phyloP scores from a whole-genome alignment of 1,284 basidiomycete species.

The Taiwanofungus camphoratus region DNA sequence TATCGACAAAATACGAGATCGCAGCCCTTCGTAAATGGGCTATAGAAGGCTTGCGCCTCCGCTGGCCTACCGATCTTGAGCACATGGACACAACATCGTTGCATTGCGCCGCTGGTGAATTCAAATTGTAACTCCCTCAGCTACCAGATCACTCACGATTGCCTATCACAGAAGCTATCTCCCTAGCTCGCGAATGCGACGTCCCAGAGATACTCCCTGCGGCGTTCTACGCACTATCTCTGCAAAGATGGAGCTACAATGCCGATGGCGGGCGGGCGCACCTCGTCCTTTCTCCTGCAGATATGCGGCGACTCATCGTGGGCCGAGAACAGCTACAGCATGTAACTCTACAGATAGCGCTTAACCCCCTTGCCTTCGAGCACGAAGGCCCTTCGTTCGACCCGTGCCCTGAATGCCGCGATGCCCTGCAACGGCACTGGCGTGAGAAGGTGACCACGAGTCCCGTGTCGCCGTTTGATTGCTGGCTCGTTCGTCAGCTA shows the following conservation, averaged over 20 bases:
- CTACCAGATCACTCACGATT: background rate
- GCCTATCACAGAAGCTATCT: constrained; percentile 14
- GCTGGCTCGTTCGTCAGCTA: constrained; percentile 10
- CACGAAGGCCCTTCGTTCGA: background rate
- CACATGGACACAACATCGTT: constrained; percentile 25
- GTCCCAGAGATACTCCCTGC: constrained; percentile 11
- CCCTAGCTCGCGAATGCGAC: constrained; percentile 9
- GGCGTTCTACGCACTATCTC: constrained; percentile 23
- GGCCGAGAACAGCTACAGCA: constrained; percentile 29
- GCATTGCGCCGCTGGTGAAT: constrained; percentile 29
- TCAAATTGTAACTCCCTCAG: background rate
- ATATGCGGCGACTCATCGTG: constrained; percentile 28
- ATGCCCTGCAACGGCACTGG: constrained; percentile 7
- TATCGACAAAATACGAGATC: constrained; percentile 33
- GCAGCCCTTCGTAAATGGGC: constrained; percentile 24
- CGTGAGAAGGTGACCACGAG: constrained; percentile 4
- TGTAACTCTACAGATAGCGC: background rate
- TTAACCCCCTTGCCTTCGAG: constrained; percentile 5
- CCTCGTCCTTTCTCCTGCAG: constrained; percentile 23
- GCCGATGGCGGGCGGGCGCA: constrained; percentile 29
- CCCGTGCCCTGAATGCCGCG: constrained; percentile 6
- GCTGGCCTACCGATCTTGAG: constrained; percentile 28
- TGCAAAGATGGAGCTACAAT: constrained; percentile 24
- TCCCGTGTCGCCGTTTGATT: constrained; percentile 5
- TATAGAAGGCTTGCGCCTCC: constrained; percentile 18